Conservation (phyloP, 2,329 filamentous ascomycete species). For the Xylaria sp. region DNA sequence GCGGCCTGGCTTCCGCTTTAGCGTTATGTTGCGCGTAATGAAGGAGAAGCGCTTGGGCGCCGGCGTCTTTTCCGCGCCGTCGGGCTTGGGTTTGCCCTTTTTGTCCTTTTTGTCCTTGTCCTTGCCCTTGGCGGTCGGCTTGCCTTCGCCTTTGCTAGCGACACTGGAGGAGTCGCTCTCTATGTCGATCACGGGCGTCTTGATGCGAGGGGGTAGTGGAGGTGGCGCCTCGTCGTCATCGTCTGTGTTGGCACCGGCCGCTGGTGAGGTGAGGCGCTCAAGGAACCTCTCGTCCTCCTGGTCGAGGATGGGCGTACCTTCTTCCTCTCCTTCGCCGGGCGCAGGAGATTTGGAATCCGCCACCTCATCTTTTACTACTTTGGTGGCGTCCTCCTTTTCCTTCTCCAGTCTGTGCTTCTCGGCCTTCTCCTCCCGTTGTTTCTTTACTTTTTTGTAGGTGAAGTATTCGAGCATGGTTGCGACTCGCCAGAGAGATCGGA, state of each 20-base stretch:
- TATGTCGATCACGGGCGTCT: constrained; percentile 54
- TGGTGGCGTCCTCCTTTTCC: constrained; percentile 32
- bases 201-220: constrained; percentile 57
- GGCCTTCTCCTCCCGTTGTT: constrained; percentile 56
- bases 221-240: constrained; percentile 52
- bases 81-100: constrained; percentile 37
- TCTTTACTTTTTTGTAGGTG: constrained; percentile 64
- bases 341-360: constrained; percentile 15
- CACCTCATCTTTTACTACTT: constrained; percentile 28
- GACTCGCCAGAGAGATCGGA: constrained; percentile 1
- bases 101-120: constrained; percentile 34
- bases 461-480: constrained; percentile 65
- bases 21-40: constrained; percentile 38
- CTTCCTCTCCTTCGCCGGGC: constrained; percentile 32
- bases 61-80: constrained; percentile 40
- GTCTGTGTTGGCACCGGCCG: constrained; percentile 37
- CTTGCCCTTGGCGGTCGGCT: constrained; percentile 27
- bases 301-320: constrained; percentile 51
- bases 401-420: constrained; percentile 32
- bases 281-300: constrained; percentile 63
- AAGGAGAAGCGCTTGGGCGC: constrained; percentile 44
- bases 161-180: constrained; percentile 47
- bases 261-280: constrained; percentile 51
- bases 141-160: constrained; percentile 26
- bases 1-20: constrained; percentile 32